Evolutionary conservation across 192 early-diverging fungal species (phyloP).

Genomic region (Rhizophagus clarus): DNA sequence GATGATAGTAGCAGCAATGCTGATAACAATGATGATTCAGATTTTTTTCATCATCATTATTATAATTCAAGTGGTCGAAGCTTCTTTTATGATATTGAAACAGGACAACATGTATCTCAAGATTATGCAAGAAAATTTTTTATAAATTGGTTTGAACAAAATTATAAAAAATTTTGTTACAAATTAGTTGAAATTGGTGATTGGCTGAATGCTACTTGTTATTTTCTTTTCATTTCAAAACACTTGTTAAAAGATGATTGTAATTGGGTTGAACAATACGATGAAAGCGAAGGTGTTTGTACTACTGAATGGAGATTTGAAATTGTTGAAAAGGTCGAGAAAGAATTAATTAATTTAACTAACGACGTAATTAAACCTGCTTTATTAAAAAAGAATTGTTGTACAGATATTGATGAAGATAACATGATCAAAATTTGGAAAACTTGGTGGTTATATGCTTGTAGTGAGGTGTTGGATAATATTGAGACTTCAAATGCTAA

Average conservation of each 20-base stretch:
- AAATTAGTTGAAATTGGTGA: not conserved
- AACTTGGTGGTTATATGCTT: conserved; percentile 14
- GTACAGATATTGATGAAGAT: not conserved
- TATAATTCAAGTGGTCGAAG: not conserved
- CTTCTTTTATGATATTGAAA: conserved; percentile 5
- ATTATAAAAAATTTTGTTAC: not conserved
- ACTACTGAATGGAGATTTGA: conserved; percentile 8
- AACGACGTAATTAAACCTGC: not conserved
- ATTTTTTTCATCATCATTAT: not conserved
- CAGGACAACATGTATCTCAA: not conserved
- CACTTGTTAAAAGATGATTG: not conserved
- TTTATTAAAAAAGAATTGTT: not conserved
- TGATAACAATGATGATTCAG: not conserved
- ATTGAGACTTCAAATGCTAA: not conserved
- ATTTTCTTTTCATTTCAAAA: not conserved
- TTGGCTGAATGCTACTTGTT: not conserved
- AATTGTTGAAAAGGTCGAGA: not conserved
- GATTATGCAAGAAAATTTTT: conserved; percentile 6
- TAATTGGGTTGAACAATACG: conserved; percentile 5
- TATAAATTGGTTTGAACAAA: conserved; percentile 15
- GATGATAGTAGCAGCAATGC: not conserved
- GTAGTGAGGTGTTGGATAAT: not conserved
- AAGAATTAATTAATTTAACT: not conserved
- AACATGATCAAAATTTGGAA: not conserved
- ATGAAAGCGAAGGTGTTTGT: conserved; percentile 7